Percentiles rank a stretch among this genome's conserved stretches.
phyloP scores from a whole-genome alignment of 2,329 filamentous ascomycete genomes.

The Phaeoacremonium minimum region DNA sequence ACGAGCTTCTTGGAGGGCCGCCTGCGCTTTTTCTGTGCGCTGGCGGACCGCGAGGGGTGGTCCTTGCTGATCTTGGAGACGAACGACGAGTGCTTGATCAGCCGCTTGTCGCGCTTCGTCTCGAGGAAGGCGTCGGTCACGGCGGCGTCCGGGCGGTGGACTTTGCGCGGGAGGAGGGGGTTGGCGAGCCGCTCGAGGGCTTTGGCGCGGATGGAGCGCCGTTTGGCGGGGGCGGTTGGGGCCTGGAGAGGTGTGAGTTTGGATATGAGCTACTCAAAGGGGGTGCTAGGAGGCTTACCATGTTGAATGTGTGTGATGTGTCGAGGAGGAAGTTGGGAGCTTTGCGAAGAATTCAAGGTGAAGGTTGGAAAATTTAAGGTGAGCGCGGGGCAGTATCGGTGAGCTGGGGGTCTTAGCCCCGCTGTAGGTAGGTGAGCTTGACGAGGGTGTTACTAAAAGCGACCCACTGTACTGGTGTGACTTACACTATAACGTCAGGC shows the following conservation, averaged over 20 bases:
- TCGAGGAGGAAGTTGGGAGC: too few relatives aligned
- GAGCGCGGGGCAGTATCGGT: neutral
- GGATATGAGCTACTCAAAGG: conserved; percentile 6
- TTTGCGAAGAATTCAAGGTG: neutral
- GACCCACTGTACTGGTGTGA: too few relatives aligned
- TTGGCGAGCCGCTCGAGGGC: conserved; percentile 46
- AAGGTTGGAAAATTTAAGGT: neutral
- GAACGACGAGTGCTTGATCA: conserved; percentile 77
- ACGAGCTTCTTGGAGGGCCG: conserved; percentile 74
- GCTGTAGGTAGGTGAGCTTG: too few relatives aligned
- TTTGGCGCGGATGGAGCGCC: conserved; percentile 52
- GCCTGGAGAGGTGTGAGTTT: conserved; percentile 11
- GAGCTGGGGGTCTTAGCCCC: too few relatives aligned
- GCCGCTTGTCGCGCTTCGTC: conserved; percentile 78
- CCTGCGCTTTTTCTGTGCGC: conserved; percentile 49
- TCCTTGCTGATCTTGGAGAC: conserved; percentile 70
- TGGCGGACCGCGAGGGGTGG: conserved; percentile 15
- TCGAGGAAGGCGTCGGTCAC: conserved; percentile 58
- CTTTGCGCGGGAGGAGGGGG: conserved; percentile 46
- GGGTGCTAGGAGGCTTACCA: conserved; percentile 14
- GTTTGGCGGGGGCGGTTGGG: conserved; percentile 40
- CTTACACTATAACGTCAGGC: too few relatives aligned
- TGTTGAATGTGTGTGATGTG: neutral
- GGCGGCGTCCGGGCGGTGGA: conserved; percentile 45
- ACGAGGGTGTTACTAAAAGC: too few relatives aligned